phyloP scores from a whole-genome alignment of 2,329 filamentous ascomycete genomes.

The Blastomyces silverae region DNA sequence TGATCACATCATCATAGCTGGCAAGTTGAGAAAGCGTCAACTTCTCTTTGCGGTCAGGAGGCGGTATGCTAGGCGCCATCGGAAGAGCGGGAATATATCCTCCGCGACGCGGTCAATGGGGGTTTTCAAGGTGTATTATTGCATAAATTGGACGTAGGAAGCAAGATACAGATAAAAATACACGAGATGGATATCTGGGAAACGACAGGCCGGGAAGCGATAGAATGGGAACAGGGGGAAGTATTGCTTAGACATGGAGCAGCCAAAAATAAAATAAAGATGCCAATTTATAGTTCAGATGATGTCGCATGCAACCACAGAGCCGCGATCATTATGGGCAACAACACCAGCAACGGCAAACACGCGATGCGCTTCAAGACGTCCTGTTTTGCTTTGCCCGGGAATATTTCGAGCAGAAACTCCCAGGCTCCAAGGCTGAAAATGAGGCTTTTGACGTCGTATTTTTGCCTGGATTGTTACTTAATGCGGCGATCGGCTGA shows the following conservation, averaged over 20 bases:
- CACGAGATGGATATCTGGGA: not conserved
- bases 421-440: not conserved
- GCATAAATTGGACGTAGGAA: not conserved
- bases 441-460: not conserved
- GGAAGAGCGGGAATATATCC: not conserved
- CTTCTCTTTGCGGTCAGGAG: constrained; percentile 51
- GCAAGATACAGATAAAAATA: not conserved
- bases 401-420: not conserved
- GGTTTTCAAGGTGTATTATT: not conserved
- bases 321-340: constrained; percentile 11
- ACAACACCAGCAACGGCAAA: not conserved
- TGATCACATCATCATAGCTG: constrained; percentile 90
- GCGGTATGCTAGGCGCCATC: constrained; percentile 22
- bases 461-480: not conserved
- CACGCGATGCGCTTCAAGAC: not conserved
- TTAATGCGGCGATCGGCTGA: not conserved
- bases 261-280: not conserved
- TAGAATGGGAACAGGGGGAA: not conserved
- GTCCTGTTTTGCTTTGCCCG: not conserved
- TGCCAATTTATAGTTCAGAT: not conserved
- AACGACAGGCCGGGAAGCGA: not conserved
- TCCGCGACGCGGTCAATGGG: not conserved
- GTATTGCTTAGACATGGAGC: not conserved
- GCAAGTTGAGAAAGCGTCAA: constrained; percentile 82
- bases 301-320: constrained; percentile 6